Conservation (phyloP, 371 early-diverging fungal species). For the Mucor racemosus region DNA sequence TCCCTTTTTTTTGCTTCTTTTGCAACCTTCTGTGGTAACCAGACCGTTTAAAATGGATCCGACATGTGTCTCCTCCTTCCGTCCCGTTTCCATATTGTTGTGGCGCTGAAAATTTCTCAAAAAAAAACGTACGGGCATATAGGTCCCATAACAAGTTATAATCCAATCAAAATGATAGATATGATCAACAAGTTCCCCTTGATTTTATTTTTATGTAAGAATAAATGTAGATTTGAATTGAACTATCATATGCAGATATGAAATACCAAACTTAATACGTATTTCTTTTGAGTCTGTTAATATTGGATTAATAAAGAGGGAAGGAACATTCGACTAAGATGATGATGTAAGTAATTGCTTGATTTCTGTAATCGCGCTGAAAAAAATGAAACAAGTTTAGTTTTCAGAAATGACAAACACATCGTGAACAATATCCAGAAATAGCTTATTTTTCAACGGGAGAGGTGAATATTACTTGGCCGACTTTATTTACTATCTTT, state of each 20-base stretch:
- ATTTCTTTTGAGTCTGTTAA: not conserved
- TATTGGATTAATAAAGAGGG: not conserved
- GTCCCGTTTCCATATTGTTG: constrained; percentile 1
- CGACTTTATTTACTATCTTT: not conserved
- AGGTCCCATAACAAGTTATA: constrained; percentile 1
- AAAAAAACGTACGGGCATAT: not conserved
- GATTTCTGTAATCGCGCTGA: not conserved
- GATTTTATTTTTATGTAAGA: not conserved
- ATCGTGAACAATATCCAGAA: not conserved
- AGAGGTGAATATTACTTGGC: not conserved
- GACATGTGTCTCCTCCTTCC: not conserved
- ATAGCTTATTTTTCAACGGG: not conserved
- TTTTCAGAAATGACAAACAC: not conserved
- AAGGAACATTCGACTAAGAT: not conserved
- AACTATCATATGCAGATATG: not conserved
- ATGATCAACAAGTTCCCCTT: constrained; percentile 2
- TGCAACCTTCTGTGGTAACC: not conserved
- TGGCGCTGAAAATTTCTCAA: not conserved
- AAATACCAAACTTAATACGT: too few species aligned
- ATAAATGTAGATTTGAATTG: not conserved
- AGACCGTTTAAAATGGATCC: not conserved
- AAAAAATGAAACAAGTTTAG: not conserved
- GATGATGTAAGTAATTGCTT: not conserved
- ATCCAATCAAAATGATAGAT: not conserved
- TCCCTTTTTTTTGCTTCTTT: not conserved